Base-by-base conservation (phyloP, 345 rosid genomes). In the Sonneratia alba region DNA sequence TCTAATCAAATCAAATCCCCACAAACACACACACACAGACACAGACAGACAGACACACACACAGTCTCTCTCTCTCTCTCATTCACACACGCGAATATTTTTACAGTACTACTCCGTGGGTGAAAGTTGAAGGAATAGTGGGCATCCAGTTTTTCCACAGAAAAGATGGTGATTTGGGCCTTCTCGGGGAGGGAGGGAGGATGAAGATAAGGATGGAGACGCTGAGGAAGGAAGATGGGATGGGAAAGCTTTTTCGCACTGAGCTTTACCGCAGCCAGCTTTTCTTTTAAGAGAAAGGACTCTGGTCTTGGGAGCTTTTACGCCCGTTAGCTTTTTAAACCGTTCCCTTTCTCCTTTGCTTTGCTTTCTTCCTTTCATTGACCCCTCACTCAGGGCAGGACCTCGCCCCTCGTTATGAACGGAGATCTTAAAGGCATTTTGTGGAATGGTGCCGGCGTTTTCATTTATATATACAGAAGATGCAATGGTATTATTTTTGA, bases 1-100 rank as follows among this genome's bases (percentile, higher is more conserved):
- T 76, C 70, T 77, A 80, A 78, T 66, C 80, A 81, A 81, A 82
- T 84, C 78, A 72, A 36, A 62, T 62, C 66, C 38, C 63, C 63
- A 57, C 63, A 62, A 13, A 32, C 66, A 32, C 36, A 62, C 65
- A 24, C 7, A 61, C 36, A 61, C 14, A 59, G 24, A 59, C 13
- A 59, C 65, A 59, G 9, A 21, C 27, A 57, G 32, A 56, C 62
- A 32, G 6, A 32, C 66, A 32, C 16, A 32, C 36, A 59, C 12
- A 59, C 27, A 56, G 62, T 56, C 43, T 40, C 43, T 40, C 43
- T 40, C 43, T 40, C 43, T 40, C 43, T 40, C n/a, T n/a, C 14
- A 27, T 1, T 27, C 32, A 27, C 32, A 27, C 32, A 40, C 43
- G 43, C 43, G 9, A 40, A 27, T 27, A 27, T 27, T 27, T 27